Conservation (phyloP, 768 basidiomycete species). For the Russula olivacea region DNA sequence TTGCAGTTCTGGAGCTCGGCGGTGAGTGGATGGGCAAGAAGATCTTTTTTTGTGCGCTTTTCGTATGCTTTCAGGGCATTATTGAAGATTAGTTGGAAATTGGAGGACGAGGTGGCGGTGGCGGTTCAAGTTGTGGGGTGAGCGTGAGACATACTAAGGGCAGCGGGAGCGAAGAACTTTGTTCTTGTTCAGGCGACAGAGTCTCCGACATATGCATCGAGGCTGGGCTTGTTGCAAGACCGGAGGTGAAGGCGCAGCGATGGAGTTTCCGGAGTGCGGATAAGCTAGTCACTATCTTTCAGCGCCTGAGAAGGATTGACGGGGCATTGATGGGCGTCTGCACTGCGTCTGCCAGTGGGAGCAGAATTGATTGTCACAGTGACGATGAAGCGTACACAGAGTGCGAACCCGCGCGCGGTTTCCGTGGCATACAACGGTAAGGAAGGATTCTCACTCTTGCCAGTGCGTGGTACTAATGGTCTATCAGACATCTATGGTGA, state of each 20-base stretch:
- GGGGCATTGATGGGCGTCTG: slow-evolving; percentile 57
- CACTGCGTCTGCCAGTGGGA: too few species aligned
- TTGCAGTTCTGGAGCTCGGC: too few species aligned
- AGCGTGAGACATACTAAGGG: too few species aligned
- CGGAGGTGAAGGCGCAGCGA: slow-evolving; percentile 44
- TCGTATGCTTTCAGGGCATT: too few species aligned
- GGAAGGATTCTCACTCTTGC: slow-evolving; percentile 61
- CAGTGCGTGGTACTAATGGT: slow-evolving; percentile 56
- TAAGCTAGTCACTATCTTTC: slow-evolving; percentile 1
- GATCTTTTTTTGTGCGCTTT: too few species aligned
- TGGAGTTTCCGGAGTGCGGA: slow-evolving; percentile 32
- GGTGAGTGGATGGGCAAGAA: too few species aligned
- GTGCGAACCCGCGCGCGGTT: slow-evolving; percentile 72
- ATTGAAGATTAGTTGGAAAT: too few species aligned
- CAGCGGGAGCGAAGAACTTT: too few species aligned
- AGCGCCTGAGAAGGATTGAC: slow-evolving; percentile 16
- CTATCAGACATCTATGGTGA: slow-evolving; percentile 78
- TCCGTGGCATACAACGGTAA: slow-evolving; percentile 86
- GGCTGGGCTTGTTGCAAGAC: slow-evolving; percentile 55
- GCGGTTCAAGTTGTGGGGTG: too few species aligned
- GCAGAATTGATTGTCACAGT: slow-evolving; percentile 58
- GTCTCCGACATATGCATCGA: slow-evolving; percentile 38
- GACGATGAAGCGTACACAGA: slow-evolving; percentile 65
- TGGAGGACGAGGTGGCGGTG: too few species aligned
- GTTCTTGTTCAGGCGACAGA: slow-evolving; percentile 28